A percentile compares a stretch with the other conserved stretches of the same genome.
These are phyloP conservation scores for Cyclotella atomus DNA, from an alignment of 108 stramenopile genomes.

Conservation along the genomic window DNA sequence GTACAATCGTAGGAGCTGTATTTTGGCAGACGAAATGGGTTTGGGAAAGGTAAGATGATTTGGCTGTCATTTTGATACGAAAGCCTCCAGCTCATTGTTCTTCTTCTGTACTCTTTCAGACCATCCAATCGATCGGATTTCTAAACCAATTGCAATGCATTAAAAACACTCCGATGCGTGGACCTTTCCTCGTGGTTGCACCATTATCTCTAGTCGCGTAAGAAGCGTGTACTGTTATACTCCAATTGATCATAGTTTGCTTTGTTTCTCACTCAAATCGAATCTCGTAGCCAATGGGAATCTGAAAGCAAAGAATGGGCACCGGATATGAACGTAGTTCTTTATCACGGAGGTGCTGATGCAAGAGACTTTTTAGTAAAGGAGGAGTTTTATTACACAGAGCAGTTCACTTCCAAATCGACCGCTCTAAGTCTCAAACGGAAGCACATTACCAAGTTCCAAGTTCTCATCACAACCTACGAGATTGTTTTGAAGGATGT, in stretches of 20 bases:
- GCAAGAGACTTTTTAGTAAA: conserved; percentile 84
- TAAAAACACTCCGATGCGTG: conserved; percentile 60
- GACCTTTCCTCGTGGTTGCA: conserved; percentile 95
- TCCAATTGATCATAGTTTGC: no score
- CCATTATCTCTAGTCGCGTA: conserved; percentile 81
- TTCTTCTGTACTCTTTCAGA: conserved; percentile 33
- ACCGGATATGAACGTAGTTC: conserved; percentile 90
- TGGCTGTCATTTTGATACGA: neutral
- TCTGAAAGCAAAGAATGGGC: conserved; percentile 93
- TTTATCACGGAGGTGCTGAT: conserved; percentile 95
- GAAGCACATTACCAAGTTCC: conserved; percentile 88
- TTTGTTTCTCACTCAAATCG: no score
- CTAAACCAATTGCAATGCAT: conserved; percentile 62
- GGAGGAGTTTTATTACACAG: conserved; percentile 91
- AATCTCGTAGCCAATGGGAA: conserved; percentile 87
- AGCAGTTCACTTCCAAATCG: conserved; percentile 73
- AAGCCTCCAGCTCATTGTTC: neutral
- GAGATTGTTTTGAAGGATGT: conserved; percentile 92
- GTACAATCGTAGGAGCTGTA: conserved; percentile 90
- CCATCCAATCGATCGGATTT: conserved; percentile 83
- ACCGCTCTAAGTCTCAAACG: conserved; percentile 69
- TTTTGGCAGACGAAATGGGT: conserved; percentile 98
- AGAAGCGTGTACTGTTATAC: no score
- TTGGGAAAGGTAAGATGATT: conserved; percentile 58
- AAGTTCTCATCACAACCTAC: conserved; percentile 96